Evolutionary conservation across 176 grass and related monocot genomes (phyloP), one percentile per base, ranked within the genome.

Genomic region (Phragmites australis): DNA sequence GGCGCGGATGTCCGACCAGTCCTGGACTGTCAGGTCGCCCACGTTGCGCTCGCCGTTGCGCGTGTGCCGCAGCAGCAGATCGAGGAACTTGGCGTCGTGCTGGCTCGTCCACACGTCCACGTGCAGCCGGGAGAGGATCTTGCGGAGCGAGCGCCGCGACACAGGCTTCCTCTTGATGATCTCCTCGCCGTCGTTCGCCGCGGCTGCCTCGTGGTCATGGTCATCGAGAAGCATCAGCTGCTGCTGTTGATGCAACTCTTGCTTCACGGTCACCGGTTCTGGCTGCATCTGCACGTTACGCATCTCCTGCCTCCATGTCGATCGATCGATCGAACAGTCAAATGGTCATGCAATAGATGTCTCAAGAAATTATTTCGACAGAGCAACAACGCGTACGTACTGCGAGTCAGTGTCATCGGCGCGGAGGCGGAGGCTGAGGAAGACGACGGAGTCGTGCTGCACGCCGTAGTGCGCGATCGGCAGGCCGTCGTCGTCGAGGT

Each of bases 391-490:
- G 25, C 13, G 68, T 5, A 40, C 84, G 72, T 83, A 83, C 80
- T 73, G 57, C 2, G 37, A 9, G 42, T 45, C 15, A 43, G 6
- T 15, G 77, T 13, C n/a, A 52, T 40, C 77, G 70, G 45, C 31
- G 12, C 63, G 37, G 62, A 89, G 82, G 54, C 63, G 81, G 62
- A 89, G 87, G 70, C 70, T 37, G 77, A 89, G 77, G 70, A 89
- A 89, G 70, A 89, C 11, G 70, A 89, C 39, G 46, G 87, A 81
- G 37, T 43, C 77, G 37, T 89, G 30, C 16, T 6, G 70, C 6
- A 85, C 82, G 77, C 82, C 87, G 63, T 85, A 89, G n/a, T n/a
- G 8, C 2, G 17, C 70, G 77, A 85, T 27, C 29, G 54, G 22
- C 0, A 29, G 41, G 9, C 5, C 61, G 27, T 84, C 82, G 77